A percentile compares a stretch with the other conserved stretches of the same genome.
Evolutionary conservation across 2,329 filamentous ascomycete species (phyloP).

Genomic region (Penicillium sp.): DNA sequence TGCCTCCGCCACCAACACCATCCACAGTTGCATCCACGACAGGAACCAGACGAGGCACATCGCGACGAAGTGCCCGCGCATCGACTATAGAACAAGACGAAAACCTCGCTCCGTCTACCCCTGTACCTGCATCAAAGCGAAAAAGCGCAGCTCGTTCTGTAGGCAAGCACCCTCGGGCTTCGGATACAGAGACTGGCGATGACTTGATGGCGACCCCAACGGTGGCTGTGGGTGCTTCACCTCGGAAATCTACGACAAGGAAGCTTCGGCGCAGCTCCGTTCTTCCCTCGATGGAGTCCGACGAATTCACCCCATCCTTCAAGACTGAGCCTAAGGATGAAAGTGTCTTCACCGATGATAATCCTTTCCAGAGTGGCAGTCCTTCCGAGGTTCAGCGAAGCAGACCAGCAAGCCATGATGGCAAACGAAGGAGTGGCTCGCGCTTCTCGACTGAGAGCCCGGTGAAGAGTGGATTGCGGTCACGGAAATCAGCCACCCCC

Average conservation of each 20-base stretch:
- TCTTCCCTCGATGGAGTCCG: constrained; percentile 37
- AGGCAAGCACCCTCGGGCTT: constrained; percentile 30
- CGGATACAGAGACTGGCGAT: constrained; percentile 34
- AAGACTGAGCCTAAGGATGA: constrained; percentile 52
- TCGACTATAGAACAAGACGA: constrained; percentile 42
- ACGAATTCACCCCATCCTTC: constrained; percentile 38
- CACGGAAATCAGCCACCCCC: constrained; percentile 35
- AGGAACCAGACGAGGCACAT: constrained; percentile 55
- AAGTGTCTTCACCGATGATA: constrained; percentile 80
- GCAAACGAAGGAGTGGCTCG: constrained; percentile 55
- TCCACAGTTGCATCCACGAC: constrained; percentile 53
- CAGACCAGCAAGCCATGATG: constrained; percentile 28
- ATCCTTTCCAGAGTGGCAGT: constrained; percentile 87
- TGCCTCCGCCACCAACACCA: constrained; percentile 50
- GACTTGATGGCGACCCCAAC: constrained; percentile 35
- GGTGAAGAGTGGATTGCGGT: constrained; percentile 26
- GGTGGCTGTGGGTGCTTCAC: constrained; percentile 34
- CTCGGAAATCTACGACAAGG: constrained; percentile 48
- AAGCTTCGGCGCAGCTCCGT: constrained; percentile 53
- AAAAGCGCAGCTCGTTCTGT: constrained; percentile 38
- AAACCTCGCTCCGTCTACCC: constrained; percentile 25
- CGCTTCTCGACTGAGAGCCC: constrained; percentile 38
- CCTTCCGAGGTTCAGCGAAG: constrained; percentile 49
- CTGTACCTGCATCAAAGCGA: constrained; percentile 28
- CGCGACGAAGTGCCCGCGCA: constrained; percentile 50